Evolutionary conservation across 2,329 filamentous ascomycete genomes (phyloP).

Genomic region (Nakataea oryzae): DNA sequence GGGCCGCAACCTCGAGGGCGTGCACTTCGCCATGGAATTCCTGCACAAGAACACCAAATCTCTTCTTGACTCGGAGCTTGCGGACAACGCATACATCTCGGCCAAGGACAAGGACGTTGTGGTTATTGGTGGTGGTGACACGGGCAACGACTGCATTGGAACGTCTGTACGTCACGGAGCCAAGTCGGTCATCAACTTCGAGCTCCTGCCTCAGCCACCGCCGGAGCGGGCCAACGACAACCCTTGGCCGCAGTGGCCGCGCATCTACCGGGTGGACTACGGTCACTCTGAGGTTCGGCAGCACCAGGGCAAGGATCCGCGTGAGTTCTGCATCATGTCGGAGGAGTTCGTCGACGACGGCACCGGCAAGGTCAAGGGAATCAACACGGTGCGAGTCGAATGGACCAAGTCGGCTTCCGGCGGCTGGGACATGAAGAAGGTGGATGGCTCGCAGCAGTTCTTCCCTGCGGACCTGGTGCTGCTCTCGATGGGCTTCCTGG

Average conservation of each 20-base stretch:
- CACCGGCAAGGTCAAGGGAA: conserved; percentile 79
- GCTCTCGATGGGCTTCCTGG: conserved; percentile 94
- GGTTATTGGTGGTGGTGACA: conserved; percentile 95
- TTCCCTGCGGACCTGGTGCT: conserved; percentile 93
- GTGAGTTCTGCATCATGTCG: conserved; percentile 97
- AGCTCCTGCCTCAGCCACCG: conserved; percentile 85
- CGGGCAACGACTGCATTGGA: conserved; percentile 95
- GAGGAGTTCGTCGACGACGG: conserved; percentile 93
- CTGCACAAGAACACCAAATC: conserved; percentile 97
- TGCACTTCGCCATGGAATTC: conserved; percentile 97
- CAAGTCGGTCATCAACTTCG: conserved; percentile 94
- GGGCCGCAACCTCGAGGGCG: conserved; percentile 75
- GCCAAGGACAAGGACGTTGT: conserved; percentile 94
- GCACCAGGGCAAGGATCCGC: conserved; percentile 90
- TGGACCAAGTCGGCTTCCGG: conserved; percentile 86
- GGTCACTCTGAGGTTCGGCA: conserved; percentile 93
- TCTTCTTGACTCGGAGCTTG: conserved; percentile 80
- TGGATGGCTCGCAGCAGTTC: conserved; percentile 87
- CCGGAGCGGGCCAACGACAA: conserved; percentile 86
- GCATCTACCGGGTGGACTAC: conserved; percentile 97
- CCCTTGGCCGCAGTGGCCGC: conserved; percentile 97
- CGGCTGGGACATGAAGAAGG: conserved; percentile 98
- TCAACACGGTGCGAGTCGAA: conserved; percentile 90
- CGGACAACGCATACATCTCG: conserved; percentile 78
- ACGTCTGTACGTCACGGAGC: conserved; percentile 92